Conservation (phyloP, 176 grass and related monocot species). For the Poa annua region DNA sequence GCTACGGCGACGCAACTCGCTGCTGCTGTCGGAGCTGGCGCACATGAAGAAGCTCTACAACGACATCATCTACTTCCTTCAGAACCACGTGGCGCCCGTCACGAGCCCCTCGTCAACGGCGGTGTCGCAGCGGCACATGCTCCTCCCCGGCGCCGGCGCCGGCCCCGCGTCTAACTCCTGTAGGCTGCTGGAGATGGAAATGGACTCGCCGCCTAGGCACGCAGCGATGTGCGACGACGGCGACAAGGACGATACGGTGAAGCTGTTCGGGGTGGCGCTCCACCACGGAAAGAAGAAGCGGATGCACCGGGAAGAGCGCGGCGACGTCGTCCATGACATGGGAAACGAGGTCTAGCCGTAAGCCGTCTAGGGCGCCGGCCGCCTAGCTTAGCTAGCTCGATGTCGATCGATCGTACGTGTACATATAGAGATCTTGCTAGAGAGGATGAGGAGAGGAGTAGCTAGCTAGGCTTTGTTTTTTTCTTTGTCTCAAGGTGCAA, state of each 20-base stretch:
- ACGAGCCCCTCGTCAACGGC: conserved; percentile 41
- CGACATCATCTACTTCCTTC: conserved; percentile 95
- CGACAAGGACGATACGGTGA: conserved; percentile 50
- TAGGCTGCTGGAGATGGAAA: conserved; percentile 62
- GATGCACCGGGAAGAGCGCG: conserved; percentile 43
- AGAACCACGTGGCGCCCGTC: conserved; percentile 73
- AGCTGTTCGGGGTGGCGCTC: conserved; percentile 90
- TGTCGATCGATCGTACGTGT: conserved; percentile 7
- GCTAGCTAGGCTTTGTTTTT: conserved; percentile 20
- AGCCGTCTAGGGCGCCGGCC: neutral
- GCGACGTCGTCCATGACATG: conserved; percentile 39
- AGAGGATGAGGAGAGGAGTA: conserved; percentile 26
- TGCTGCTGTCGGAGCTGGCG: conserved; percentile 80
- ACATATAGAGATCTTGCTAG: conserved; percentile 24
- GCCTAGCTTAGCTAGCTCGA: neutral
- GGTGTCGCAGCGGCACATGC: neutral
- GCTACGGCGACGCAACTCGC: conserved; percentile 76
- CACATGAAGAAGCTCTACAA: conserved; percentile 99
- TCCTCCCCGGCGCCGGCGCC: neutral
- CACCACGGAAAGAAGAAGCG: conserved; percentile 70
- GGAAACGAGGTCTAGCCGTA: conserved; percentile 46
- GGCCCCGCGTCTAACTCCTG: conserved; percentile 27
- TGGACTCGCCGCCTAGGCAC: conserved; percentile 21
- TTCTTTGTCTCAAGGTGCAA: neutral
- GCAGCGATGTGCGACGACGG: no score